These are phyloP conservation scores for Paulownia fortunei DNA, from an alignment of 257 asterid genomes.

Conservation along the genomic window DNA sequence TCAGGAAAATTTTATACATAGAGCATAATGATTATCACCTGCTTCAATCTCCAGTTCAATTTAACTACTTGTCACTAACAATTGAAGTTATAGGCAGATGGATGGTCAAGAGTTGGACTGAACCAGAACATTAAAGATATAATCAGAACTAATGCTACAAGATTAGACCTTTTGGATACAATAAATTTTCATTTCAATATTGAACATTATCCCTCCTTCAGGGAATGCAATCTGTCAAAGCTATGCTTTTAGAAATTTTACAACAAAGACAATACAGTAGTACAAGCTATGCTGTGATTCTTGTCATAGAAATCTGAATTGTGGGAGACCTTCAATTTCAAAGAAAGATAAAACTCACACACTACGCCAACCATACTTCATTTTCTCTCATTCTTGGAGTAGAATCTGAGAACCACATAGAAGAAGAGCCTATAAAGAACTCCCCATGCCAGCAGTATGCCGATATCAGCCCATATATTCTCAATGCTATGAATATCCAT, in stretches of 20 bases:
- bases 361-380: conserved; percentile 29
- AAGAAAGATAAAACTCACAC: background rate
- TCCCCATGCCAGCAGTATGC: conserved; percentile 69
- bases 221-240: background rate
- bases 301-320: conserved; percentile 3
- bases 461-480: conserved; percentile 59
- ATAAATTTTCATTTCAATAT: background rate
- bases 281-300: no score
- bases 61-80: no score
- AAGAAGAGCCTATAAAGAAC: conserved; percentile 64
- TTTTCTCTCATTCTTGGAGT: conserved; percentile 68
- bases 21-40: no score
- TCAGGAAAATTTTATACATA: no score
- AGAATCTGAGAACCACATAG: conserved; percentile 64
- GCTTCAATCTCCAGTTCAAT: no score
- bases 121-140: background rate
- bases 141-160: background rate
- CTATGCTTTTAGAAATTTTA: conserved; percentile 12
- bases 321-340: conserved; percentile 1
- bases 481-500: conserved; percentile 60
- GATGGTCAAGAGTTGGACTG: no score
- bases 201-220: background rate
- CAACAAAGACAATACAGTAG: conserved; percentile 1
- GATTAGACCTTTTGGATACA: background rate
- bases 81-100: no score